These are phyloP conservation scores for Lolium perenne DNA, from an alignment of 176 grass and related monocot genomes.

Conservation along the genomic window DNA sequence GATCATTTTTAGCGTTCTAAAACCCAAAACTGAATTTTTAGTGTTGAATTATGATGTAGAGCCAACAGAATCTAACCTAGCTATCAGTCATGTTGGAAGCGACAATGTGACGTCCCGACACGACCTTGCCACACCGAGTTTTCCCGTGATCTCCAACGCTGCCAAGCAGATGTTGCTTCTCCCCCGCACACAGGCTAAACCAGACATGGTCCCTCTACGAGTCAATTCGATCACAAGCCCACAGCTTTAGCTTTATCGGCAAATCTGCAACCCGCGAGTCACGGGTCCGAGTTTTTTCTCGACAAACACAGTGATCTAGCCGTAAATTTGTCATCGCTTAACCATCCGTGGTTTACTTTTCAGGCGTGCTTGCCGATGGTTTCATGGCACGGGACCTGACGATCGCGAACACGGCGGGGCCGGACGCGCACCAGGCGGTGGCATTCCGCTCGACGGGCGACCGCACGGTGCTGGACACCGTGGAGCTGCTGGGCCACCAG, in stretches of 20 bases:
- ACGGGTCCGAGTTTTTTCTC: not conserved
- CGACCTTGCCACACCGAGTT: slow-evolving; percentile 9
- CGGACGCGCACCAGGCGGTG: slow-evolving; percentile 93
- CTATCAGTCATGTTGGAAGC: not conserved
- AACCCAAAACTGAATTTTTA: slow-evolving; percentile 17
- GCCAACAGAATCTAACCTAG: too few species aligned
- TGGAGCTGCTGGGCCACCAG: slow-evolving; percentile 87
- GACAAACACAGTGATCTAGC: too few species aligned
- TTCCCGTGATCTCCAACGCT: slow-evolving; percentile 29
- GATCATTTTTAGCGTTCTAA: not conserved
- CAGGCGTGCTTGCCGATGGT: slow-evolving; percentile 72
- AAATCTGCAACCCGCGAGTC: not conserved
- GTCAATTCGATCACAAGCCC: not conserved
- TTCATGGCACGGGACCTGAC: slow-evolving; percentile 97
- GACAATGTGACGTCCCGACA: slow-evolving; percentile 34
- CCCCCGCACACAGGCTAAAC: not conserved
- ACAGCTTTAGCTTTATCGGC: not conserved
- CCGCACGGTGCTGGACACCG: slow-evolving; percentile 74
- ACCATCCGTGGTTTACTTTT: too few species aligned
- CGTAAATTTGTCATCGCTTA: not conserved
- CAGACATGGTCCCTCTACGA: not conserved
- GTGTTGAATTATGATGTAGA: not conserved
- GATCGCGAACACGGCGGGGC: slow-evolving; percentile 87
- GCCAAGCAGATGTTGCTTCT: not conserved
- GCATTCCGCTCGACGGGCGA: slow-evolving; percentile 86